Conservation (phyloP, 371 early-diverging fungal genomes). For the Saksenaea vasiformis region DNA sequence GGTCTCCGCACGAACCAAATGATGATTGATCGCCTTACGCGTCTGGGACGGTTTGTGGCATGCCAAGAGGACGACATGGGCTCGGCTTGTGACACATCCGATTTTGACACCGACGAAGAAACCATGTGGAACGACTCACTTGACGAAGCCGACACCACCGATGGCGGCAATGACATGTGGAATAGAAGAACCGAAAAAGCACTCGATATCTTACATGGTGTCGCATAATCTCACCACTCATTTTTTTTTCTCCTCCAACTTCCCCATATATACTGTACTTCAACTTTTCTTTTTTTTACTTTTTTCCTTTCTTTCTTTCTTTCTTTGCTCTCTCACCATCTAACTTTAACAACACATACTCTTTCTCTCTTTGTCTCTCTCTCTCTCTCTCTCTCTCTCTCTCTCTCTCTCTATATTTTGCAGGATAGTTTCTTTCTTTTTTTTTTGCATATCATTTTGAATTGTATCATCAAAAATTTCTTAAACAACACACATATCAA, state of each 20-base stretch:
- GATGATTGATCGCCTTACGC: constrained; percentile 29
- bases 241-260: not conserved
- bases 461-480: not conserved
- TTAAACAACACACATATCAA: not conserved
- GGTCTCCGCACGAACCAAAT: constrained; percentile 32
- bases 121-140: not conserved
- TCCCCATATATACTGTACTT: not conserved
- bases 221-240: constrained; percentile 13
- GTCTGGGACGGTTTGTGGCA: constrained; percentile 30
- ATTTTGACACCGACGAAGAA: constrained; percentile 15
- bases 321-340: not conserved
- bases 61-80: constrained; percentile 24
- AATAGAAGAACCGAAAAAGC: constrained; percentile 26
- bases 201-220: constrained; percentile 36
- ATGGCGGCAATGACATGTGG: constrained; percentile 10
- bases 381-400: too few species aligned
- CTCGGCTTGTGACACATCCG: constrained; percentile 28
- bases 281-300: constrained; percentile 1
- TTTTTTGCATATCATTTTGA: constrained; percentile 2
- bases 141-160: constrained; percentile 9
- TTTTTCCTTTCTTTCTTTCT: not conserved
- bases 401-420: not conserved
- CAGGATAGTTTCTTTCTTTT: not conserved
- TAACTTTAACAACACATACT: not conserved
- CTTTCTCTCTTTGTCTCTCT: not conserved